Conservation (phyloP, 2,329 filamentous ascomycete species). For the Clonostachys chloroleuca region DNA sequence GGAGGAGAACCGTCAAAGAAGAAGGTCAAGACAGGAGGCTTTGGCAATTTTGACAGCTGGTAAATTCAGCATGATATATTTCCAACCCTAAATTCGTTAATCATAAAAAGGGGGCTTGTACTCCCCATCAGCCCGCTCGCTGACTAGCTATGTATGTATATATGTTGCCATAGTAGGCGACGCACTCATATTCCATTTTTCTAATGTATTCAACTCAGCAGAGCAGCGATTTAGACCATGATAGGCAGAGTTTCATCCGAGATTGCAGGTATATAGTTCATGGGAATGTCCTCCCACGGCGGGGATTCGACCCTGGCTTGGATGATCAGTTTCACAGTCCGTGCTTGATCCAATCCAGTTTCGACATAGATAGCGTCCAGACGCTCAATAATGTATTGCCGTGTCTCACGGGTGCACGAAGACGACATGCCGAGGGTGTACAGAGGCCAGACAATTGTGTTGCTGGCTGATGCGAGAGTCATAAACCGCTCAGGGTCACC, state of each 20-base stretch:
- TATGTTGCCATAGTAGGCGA: background rate
- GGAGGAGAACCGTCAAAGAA: slow-evolving; percentile 65
- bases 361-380: slow-evolving; percentile 38
- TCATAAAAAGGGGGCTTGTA: background rate
- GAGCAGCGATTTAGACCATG: slow-evolving; percentile 9
- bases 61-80: slow-evolving; percentile 30
- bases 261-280: slow-evolving; percentile 17
- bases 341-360: slow-evolving; percentile 38
- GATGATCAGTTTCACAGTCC: slow-evolving; percentile 34
- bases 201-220: no score
- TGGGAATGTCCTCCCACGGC: slow-evolving; percentile 15
- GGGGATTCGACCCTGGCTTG: slow-evolving; percentile 23
- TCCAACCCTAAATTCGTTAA: no score
- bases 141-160: background rate
- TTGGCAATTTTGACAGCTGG: slow-evolving; percentile 95
- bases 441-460: slow-evolving; percentile 44
- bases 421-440: slow-evolving; percentile 44
- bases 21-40: slow-evolving; percentile 71
- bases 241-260: slow-evolving; percentile 13
- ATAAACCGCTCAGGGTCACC: slow-evolving; percentile 39
- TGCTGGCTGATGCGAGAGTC: slow-evolving; percentile 41
- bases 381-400: slow-evolving; percentile 37
- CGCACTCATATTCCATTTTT: background rate
- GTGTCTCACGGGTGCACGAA: slow-evolving; percentile 32
- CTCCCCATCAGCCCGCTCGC: background rate